Evolutionary conservation across 75 land plant genomes (phyloP).

Genomic region (Selaginella tamariscina): DNA sequence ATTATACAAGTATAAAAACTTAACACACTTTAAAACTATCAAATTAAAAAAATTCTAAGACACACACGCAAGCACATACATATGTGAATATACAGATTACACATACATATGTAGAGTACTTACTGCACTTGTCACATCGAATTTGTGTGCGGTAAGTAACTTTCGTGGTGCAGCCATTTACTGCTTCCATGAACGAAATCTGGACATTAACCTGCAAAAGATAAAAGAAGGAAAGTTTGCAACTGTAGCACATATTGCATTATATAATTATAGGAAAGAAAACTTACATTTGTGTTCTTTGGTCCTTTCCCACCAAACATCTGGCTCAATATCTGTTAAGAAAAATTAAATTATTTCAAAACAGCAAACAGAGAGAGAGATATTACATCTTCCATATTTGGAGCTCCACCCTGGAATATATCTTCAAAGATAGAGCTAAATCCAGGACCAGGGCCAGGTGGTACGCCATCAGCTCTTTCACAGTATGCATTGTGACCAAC

Average conservation of each 20-base stretch:
- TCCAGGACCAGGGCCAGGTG: not conserved
- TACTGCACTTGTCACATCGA: conserved; percentile 71
- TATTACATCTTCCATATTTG: conserved; percentile 8
- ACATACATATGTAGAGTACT: conserved; percentile 25
- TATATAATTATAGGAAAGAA: too few species aligned
- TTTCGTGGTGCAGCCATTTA: conserved; percentile 62
- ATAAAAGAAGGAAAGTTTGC: conserved; percentile 4
- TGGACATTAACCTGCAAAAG: conserved; percentile 48
- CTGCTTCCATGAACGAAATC: conserved; percentile 76
- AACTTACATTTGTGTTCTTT: not conserved
- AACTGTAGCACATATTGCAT: not conserved
- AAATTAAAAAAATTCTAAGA: too few species aligned
- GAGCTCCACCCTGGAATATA: conserved; percentile 2
- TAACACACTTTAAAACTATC: too few species aligned
- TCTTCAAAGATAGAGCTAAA: not conserved
- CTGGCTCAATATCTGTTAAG: not conserved
- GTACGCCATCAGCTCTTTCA: not conserved
- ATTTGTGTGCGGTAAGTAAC: conserved; percentile 48
- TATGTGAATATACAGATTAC: too few species aligned
- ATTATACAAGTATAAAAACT: not conserved
- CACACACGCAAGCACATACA: too few species aligned
- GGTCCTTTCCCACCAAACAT: conserved; percentile 9
- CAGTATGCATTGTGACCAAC: not conserved
- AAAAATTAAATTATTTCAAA: not conserved
- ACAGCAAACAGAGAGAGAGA: not conserved